Conservation (phyloP, 2,329 filamentous ascomycete genomes). For the Lasiodiplodia hormozganensis region DNA sequence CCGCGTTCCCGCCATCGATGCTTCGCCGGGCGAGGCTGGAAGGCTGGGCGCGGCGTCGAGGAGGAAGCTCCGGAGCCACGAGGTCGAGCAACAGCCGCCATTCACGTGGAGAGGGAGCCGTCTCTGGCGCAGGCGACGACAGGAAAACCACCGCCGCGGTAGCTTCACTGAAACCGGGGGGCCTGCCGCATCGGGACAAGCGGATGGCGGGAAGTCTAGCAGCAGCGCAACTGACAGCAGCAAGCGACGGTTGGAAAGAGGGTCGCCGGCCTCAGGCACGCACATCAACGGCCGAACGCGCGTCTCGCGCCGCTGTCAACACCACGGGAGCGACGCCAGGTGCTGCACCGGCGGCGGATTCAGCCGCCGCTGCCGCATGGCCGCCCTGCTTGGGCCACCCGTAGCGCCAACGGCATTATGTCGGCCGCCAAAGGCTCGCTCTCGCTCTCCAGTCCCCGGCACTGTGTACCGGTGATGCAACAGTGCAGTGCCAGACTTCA, state of each 20-base stretch:
- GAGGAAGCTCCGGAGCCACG: neutral
- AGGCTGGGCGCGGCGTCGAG: neutral
- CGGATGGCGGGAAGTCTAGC: neutral
- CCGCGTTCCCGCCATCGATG: slow-evolving; percentile 3
- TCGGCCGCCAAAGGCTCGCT: neutral
- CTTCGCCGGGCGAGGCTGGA: neutral
- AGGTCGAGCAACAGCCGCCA: neutral
- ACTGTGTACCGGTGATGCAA: neutral
- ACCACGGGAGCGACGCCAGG: neutral
- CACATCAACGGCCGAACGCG: neutral
- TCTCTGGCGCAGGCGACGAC: no score
- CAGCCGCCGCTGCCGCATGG: slow-evolving; percentile 2
- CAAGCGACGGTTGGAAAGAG: no score
- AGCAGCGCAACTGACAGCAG: no score
- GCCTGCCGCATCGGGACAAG: neutral
- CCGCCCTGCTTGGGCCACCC: neutral
- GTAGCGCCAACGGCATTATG: neutral
- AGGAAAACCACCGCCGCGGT: neutral
- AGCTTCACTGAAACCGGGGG: slow-evolving; percentile 3
- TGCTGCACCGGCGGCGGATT: neutral
- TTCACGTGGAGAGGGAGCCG: neutral
- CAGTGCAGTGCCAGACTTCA: neutral
- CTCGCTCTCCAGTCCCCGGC: neutral
- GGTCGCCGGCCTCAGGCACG: neutral
- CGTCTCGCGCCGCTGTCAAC: neutral